Base-by-base conservation (phyloP, 2,329 filamentous ascomycete species). In the Aspergillus flavus region DNA sequence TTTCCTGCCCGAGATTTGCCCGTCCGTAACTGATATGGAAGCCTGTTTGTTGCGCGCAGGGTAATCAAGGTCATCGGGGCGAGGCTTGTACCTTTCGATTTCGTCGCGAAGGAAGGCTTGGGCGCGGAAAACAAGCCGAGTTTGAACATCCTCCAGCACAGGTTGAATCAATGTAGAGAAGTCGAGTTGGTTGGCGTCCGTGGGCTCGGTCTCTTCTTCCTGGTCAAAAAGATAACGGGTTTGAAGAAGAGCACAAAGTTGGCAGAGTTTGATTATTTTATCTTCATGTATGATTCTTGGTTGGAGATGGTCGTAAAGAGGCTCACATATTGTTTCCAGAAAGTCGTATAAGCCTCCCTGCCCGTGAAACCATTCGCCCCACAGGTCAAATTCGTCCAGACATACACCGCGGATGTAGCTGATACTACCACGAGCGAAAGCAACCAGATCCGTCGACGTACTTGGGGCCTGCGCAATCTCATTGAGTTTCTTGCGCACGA, bases 271-370 rank as follows among this genome's bases (percentile, higher is more conserved):
- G 58, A 89, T 79, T 30, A 91, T 82, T 66, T 89, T 86, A 16
- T 84, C 88, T 72, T 91, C 88, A 65, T 88, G 87, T 62, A 90
- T 89, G 21, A 87, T 89, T 52, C 85, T 82, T 9, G 88, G 88
- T 57, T 87, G 82, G 30, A 91, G 78, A 69, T 89, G 82, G 68
- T 91, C 88, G 69, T 89, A 90, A 32, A 91, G 79, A 3, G 88
- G 88, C 72, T 91, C 88, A 72, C 87, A 89, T 54, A 91, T 80
- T 21, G 86, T 84, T 72, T 91, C 88, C 1, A 91, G 78, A 66
- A 89, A 91, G 63, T 90, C 86, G 69, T 90, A 88, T 7, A 89
- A 73, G 2, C 85, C 86, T 30, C 82, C 84, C 63, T 89, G 85
- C 4, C 84, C 86, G 64, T 87, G 85, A 64, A 90, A 89, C 87